A percentile compares a stretch with the other conserved stretches of the same genome.
phyloP scores from a whole-genome alignment of 768 basidiomycete species.

The Multifurca ochricompacta region DNA sequence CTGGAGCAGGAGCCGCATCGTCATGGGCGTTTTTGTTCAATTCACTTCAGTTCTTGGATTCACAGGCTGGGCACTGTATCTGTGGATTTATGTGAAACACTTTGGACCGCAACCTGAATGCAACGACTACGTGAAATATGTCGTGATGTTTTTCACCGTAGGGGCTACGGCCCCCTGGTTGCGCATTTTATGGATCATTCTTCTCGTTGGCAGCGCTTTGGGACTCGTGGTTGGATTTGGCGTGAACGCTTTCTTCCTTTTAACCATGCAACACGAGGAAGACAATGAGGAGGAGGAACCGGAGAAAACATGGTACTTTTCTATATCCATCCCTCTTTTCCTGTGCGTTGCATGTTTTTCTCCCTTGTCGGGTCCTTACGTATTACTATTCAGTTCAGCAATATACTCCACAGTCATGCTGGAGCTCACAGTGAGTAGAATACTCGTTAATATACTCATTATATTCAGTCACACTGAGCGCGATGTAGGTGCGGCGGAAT shows the following conservation, averaged over 20 bases:
- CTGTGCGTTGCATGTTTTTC: constrained; percentile 3
- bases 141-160: constrained; percentile 3
- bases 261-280: background rate
- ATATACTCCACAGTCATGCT: constrained; percentile 12
- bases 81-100: background rate
- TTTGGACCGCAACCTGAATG: background rate
- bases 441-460: background rate
- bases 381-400: background rate
- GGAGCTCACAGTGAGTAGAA: constrained; percentile 11
- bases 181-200: background rate
- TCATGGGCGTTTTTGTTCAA: background rate
- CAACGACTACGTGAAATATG: constrained; percentile 9
- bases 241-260: background rate
- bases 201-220: background rate
- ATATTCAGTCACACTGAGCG: background rate
- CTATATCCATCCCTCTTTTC: background rate
- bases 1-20: constrained; percentile 5
- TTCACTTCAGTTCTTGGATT: background rate
- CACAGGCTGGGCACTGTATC: constrained; percentile 9
- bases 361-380: background rate
- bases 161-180: constrained; percentile 12
- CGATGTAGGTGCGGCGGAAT: constrained; percentile 6
- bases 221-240: background rate
- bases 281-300: too few species aligned
- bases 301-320: background rate